Base-by-base conservation (phyloP, 129 eudicot genomes). In the Sambucus nigra region DNA sequence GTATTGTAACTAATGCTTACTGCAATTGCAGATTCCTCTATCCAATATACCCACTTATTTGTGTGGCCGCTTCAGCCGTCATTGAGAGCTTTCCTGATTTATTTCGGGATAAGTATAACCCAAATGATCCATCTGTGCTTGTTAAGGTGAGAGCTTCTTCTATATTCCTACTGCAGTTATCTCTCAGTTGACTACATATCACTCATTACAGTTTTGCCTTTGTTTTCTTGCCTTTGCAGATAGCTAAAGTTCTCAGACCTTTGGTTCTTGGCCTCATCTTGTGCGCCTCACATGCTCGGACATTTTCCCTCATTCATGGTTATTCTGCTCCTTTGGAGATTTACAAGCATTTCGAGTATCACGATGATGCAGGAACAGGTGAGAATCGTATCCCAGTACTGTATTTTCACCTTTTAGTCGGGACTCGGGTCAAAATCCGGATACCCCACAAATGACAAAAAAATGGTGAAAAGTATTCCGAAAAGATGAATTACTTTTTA, bases 41-140 rank as follows among this genome's bases (percentile, higher is more conserved):
- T 72, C 98, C 98, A 49, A 82, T 91, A 72, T 91, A 91, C 66
- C 95, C 98, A 20, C 98, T 91, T 53, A 75, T 91, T 33, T 91
- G 98, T 74, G 83, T 91, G 39, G 95, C 98, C 67, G 94, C 98
- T 53, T 75, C 98, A 54, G 88, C 98, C 51, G 93, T 85, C 53
- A 74, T 91, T 42, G 95, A 91, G 60, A 81, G 87, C 66, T 61
- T 85, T 67, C 98, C 98, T 65, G 98, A 91, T 63, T 51, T 76
- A 17, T 91, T 85, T 63, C 51, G 83, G 27, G 95, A 82, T 19
- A 82, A 79, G 67, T 81, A 76, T 68, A 55, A 64, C 51, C 76
- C 84, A 8, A 57, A 73, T 18, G 81, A 75, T 41, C 64, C 58
- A 42, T 72, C 81, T 51, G 1, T 83, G 47, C 77, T 80, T 60